Evolutionary conservation across 495 filamentous ascomycete genomes (phyloP).

Genomic region (Coniosporium apollinis): DNA sequence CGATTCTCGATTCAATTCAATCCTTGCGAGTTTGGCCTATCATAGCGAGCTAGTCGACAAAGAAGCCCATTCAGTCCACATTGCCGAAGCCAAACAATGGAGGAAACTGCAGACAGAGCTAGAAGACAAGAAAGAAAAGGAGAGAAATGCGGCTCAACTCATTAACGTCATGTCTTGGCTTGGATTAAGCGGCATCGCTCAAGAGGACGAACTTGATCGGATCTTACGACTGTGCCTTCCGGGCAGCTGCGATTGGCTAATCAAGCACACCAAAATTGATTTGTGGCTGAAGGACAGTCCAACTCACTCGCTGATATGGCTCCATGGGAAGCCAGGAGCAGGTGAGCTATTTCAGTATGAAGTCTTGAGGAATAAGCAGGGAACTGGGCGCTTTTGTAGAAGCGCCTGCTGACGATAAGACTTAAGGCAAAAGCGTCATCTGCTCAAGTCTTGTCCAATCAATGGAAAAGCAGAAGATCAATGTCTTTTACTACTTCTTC

Average conservation of each 20-base stretch:
- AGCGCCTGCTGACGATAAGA: no score
- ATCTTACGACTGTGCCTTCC: neutral
- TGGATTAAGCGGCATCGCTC: neutral
- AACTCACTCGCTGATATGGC: neutral
- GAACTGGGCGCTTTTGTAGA: neutral
- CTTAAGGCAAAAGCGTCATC: constrained; percentile 2
- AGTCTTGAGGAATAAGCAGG: neutral
- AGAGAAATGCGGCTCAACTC: constrained; percentile 1
- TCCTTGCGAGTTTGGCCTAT: constrained; percentile 22
- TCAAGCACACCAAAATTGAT: neutral
- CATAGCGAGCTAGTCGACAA: constrained; percentile 26
- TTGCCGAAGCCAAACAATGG: constrained; percentile 14
- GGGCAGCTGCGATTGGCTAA: constrained; percentile 5
- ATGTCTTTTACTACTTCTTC: constrained; percentile 5
- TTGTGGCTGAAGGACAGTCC: constrained; percentile 1
- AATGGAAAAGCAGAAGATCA: neutral
- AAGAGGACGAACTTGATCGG: constrained; percentile 3
- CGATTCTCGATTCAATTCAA: constrained; percentile 21
- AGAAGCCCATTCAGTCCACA: constrained; percentile 17
- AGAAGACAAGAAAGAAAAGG: constrained; percentile 5
- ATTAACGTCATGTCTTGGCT: constrained; percentile 4
- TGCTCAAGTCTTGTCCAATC: constrained; percentile 2
- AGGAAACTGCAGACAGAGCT: constrained; percentile 3
- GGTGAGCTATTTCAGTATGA: neutral
- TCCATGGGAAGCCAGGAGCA: constrained; percentile 5